Evolutionary conservation across 2,329 filamentous ascomycete genomes (phyloP).

Genomic region (Pestalotiopsis sp.): DNA sequence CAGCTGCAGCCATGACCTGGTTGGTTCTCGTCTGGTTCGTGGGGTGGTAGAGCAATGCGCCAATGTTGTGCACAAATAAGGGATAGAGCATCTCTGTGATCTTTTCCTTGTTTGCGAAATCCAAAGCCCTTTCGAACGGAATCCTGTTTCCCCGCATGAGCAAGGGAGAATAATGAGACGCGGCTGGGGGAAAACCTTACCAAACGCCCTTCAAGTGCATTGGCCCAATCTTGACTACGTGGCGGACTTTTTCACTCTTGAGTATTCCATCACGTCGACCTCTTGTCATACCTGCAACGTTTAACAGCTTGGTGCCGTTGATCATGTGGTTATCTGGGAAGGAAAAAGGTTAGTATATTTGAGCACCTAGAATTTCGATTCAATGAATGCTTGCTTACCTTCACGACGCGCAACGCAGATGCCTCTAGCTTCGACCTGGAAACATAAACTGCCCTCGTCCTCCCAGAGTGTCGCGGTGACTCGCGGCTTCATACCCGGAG

Average conservation of each 20-base stretch:
- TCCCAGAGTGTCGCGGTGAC: slow-evolving; percentile 98
- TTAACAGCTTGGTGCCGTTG: slow-evolving; percentile 95
- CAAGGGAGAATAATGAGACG: slow-evolving; percentile 13
- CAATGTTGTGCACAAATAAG: slow-evolving; percentile 96
- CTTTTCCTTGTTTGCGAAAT: slow-evolving; percentile 99
- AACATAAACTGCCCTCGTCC: slow-evolving; percentile 96
- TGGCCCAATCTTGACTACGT: slow-evolving; percentile 97
- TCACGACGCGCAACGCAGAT: slow-evolving; percentile 94
- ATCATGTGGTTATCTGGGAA: slow-evolving; percentile 79
- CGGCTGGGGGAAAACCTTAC: slow-evolving; percentile 54
- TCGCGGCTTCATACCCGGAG: slow-evolving; percentile 92
- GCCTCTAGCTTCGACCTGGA: slow-evolving; percentile 94
- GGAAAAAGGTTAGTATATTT: neutral
- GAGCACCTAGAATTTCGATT: neutral
- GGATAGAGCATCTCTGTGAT: slow-evolving; percentile 96
- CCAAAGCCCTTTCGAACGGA: slow-evolving; percentile 93
- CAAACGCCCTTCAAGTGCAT: slow-evolving; percentile 99
- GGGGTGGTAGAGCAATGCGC: slow-evolving; percentile 89
- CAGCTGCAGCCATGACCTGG: slow-evolving; percentile 84
- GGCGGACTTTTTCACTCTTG: slow-evolving; percentile 95
- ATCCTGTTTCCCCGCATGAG: slow-evolving; percentile 65
- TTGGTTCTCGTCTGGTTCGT: slow-evolving; percentile 82
- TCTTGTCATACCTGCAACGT: slow-evolving; percentile 97
- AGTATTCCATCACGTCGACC: slow-evolving; percentile 93
- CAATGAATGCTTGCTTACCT: slow-evolving; percentile 44